Conservation (phyloP, 768 basidiomycete species). For the Boletales sp. region DNA sequence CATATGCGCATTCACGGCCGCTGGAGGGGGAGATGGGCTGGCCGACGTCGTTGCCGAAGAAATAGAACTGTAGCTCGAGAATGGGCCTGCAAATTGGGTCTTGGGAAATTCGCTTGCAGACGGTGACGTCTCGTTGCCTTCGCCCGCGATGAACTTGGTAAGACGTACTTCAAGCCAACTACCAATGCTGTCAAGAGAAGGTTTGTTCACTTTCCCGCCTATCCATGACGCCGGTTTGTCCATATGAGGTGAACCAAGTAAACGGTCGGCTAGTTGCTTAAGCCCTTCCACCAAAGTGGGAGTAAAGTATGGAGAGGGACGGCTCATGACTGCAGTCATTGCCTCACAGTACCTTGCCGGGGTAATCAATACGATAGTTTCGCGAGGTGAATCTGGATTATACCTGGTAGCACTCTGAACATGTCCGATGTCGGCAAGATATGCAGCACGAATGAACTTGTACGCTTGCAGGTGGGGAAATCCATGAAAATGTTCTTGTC, state of each 20-base stretch:
- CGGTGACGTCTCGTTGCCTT: constrained; percentile 51
- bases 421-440: constrained; percentile 80
- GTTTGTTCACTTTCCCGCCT: constrained; percentile 79
- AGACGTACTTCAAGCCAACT: constrained; percentile 90
- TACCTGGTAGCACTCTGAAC: constrained; percentile 74
- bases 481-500: constrained; percentile 82
- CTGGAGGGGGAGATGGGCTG: constrained; percentile 72
- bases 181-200: constrained; percentile 87
- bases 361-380: constrained; percentile 3
- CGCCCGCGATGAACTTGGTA: constrained; percentile 93
- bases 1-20: constrained; percentile 36
- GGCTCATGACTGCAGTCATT: constrained; percentile 62
- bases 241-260: constrained; percentile 64
- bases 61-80: constrained; percentile 91
- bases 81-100: constrained; percentile 64
- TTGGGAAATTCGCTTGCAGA: constrained; percentile 35
- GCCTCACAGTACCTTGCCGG: constrained; percentile 91
- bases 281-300: constrained; percentile 67
- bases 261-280: constrained; percentile 73
- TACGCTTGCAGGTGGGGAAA: constrained; percentile 87
- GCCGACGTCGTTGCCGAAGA: constrained; percentile 76
- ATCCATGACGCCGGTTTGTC: constrained; percentile 88
- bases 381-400: background rate
- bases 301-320: constrained; percentile 65
- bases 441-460: constrained; percentile 72